phyloP scores from a whole-genome alignment of 305 asterid genomes.

The Solanum chacoense region DNA sequence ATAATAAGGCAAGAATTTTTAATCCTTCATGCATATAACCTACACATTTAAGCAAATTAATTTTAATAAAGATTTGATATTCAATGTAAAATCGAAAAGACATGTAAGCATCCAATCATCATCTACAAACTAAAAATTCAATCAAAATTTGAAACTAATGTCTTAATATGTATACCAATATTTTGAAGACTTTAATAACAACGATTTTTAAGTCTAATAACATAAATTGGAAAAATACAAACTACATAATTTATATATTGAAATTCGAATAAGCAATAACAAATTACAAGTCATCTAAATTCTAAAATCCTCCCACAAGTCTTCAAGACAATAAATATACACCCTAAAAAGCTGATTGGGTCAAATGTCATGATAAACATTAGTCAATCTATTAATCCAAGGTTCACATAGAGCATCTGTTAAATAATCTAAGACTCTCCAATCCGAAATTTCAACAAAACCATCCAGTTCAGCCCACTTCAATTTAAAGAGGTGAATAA shows the following conservation, averaged over 20 bases:
- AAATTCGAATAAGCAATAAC: no score
- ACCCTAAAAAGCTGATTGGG: not conserved
- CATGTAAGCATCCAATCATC: not conserved
- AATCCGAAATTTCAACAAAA: not conserved
- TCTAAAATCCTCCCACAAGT: not conserved
- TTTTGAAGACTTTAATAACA: not conserved
- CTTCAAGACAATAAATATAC: not conserved
- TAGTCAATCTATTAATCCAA: not conserved
- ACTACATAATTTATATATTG: no score
- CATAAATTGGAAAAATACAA: no score
- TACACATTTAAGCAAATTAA: not conserved
- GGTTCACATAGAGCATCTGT: not conserved
- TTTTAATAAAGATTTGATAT: no score
- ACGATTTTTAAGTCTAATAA: not conserved
- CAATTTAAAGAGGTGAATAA: not conserved
- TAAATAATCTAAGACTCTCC: not conserved
- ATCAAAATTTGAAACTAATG: no score
- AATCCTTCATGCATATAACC: not conserved
- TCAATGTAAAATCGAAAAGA: not conserved
- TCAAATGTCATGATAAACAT: no score
- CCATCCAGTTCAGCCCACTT: fast-evolving
- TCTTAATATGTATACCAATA: not conserved
- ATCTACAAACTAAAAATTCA: not conserved
- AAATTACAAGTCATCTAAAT: not conserved
- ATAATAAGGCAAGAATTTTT: no score